Evolutionary conservation across 306 rosid genomes (phyloP), one percentile per base, ranked within the genome.

Genomic region (Cyclanthera cordifolia): DNA sequence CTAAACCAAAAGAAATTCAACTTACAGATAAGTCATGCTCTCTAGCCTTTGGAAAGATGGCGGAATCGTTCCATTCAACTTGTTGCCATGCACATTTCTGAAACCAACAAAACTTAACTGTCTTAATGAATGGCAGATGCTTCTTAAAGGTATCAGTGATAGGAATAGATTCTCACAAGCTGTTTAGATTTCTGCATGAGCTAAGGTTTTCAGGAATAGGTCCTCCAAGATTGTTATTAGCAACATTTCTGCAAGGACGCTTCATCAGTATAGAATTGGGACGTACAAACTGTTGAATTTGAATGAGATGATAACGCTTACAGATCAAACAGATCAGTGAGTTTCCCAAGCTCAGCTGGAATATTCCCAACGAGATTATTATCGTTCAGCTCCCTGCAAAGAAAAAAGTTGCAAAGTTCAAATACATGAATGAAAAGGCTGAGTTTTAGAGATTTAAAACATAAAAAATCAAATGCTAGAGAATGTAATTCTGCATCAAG

Each of bases 321-420:
- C 99, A 94, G 83, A 71, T 94, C 97, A 37, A 85, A 94, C 57
- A 94, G 76, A 71, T 86, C 89, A 0, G 95, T 88, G 50, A 94
- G 99, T 86, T 85, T 94, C 71, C 99, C 99, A 17, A 94, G 99
- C 75, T 94, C 95, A 2, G 97, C 87, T 5, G 99, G 99, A 78
- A 94, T 88, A 67, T 52, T 77, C 73, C 99, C 99, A 14, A 86
- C 76, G 15, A 94, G 80, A 53, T 78, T 79, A 70, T 94, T 94
- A 72, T 94, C 88, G 66, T 90, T 94, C 78, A 94, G 75, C 56
- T 88, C 97, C 84, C 99, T 94, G 72, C 51, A 77, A 54, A 63
- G 51, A 48, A 3, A 60, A 69, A 61, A 7, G 4, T 34, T 24
- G 51, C 28, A 27, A 8, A 15, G 43, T 27, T 30, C 16, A 30